Conservation (phyloP, 1,139 yeast species). For the Kazachstania sp. region DNA sequence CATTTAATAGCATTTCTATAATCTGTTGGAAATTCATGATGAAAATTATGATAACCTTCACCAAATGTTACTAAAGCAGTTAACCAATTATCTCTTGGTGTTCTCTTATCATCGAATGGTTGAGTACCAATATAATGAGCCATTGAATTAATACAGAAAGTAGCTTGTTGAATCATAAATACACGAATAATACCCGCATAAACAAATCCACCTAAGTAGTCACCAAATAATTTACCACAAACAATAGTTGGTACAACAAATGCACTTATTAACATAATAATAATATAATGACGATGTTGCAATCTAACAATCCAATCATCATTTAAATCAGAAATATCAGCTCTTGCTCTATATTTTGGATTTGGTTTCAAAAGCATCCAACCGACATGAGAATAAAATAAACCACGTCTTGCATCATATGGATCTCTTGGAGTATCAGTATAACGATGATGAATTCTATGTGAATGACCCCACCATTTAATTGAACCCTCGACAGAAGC, state of each 20-base stretch:
- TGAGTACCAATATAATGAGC: constrained; percentile 98
- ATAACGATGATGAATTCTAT: constrained; percentile 94
- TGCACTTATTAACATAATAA: constrained; percentile 57
- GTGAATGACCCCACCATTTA: constrained; percentile 99
- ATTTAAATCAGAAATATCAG: constrained; percentile 87
- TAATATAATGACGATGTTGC: constrained; percentile 87
- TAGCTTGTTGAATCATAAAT: constrained; percentile 87
- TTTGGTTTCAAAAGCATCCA: constrained; percentile 95
- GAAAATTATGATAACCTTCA: constrained; percentile 99
- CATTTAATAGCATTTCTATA: constrained; percentile 96
- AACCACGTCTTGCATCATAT: constrained; percentile 91
- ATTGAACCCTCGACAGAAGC: constrained; percentile 95
- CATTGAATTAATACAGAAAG: constrained; percentile 95
- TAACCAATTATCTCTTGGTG: constrained; percentile 91
- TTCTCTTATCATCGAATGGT: constrained; percentile 95
- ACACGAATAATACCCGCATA: constrained; percentile 85
- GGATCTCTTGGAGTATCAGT: constrained; percentile 97
- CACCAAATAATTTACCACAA: constrained; percentile 80
- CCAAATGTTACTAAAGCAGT: constrained; percentile 96
- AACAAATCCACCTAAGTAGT: constrained; percentile 84
- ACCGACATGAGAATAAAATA: constrained; percentile 94
- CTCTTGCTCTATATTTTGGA: constrained; percentile 92
- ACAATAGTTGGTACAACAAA: constrained; percentile 65
- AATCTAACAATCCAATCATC: constrained; percentile 84
- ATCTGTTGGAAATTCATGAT: constrained; percentile 98